Evolutionary conservation across 768 basidiomycete species (phyloP).

Genomic region (Sporobolomyces phaffii): DNA sequence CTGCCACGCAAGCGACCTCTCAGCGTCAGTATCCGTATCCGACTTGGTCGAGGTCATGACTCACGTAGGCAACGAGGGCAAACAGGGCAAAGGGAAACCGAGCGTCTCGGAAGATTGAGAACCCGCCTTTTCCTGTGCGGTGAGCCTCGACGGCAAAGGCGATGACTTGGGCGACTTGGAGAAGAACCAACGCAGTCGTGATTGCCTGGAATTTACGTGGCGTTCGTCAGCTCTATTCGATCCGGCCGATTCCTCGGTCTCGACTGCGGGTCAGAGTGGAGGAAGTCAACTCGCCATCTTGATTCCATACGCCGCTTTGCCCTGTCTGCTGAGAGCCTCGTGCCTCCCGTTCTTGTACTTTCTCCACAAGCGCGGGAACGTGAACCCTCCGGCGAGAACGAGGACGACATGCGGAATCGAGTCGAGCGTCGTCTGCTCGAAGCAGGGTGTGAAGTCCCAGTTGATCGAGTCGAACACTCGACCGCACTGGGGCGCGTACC

Average conservation of each 20-base stretch:
- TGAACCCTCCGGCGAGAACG: constrained; percentile 9
- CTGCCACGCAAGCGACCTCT: not conserved
- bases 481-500: constrained; percentile 1
- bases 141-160: constrained; percentile 17
- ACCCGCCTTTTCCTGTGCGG: not conserved
- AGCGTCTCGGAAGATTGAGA: not conserved
- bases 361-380: constrained; percentile 7
- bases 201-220: not conserved
- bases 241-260: not conserved
- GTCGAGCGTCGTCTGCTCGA: constrained; percentile 3
- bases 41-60: not conserved
- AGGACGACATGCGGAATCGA: constrained; percentile 11
- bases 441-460: constrained; percentile 25
- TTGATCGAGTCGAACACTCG: not conserved
- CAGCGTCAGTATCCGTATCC: not conserved
- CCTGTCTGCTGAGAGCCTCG: constrained; percentile 1
- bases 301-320: constrained; percentile 15
- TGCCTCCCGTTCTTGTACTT: constrained; percentile 13
- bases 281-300: constrained; percentile 31
- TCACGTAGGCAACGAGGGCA: constrained; percentile 10
- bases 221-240: not conserved
- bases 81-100: constrained; percentile 23
- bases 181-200: not conserved
- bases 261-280: constrained; percentile 5
- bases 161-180: constrained; percentile 24